phyloP scores from a whole-genome alignment of 805 yeast species.

The Wickerhamomyces kurtzmanii region DNA sequence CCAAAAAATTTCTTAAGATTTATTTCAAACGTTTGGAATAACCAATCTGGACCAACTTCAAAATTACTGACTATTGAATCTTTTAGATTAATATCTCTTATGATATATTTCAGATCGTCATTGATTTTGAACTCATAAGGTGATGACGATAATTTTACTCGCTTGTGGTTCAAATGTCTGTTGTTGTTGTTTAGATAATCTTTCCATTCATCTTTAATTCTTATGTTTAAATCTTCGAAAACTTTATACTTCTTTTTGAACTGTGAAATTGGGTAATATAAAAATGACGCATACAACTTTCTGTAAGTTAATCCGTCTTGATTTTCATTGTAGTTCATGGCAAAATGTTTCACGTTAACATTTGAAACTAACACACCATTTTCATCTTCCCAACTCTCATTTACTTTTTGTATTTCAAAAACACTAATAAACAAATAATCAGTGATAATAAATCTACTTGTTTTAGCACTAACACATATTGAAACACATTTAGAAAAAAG shows the following conservation, averaged over 20 bases:
- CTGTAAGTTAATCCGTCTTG: conserved; percentile 10
- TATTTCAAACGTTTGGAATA: conserved; percentile 16
- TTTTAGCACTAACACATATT: conserved; percentile 16
- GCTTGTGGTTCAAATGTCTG: conserved; percentile 1
- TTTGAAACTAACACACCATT: conserved; percentile 11
- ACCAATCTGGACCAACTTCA: conserved; percentile 16
- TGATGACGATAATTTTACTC: conserved; percentile 8
- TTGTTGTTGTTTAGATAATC: conserved; percentile 4
- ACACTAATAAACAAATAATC: conserved; percentile 18
- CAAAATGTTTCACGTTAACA: conserved; percentile 15
- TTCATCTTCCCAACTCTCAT: conserved; percentile 16
- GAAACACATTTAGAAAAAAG: conserved; percentile 16
- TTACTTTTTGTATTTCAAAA: conserved; percentile 15
- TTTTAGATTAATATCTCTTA: conserved; percentile 11
- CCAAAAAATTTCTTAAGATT: conserved; percentile 10
- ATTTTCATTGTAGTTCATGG: conserved; percentile 12
- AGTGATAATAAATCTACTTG: conserved; percentile 13
- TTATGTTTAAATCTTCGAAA: conserved; percentile 7
- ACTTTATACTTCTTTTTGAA: conserved; percentile 1
- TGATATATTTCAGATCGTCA: conserved; percentile 10
- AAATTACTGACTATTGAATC: conserved; percentile 6
- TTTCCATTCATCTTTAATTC: conserved; percentile 13
- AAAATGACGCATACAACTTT: conserved; percentile 14
- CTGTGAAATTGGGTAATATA: conserved; percentile 6
- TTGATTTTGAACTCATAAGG: not conserved